Percentiles rank a stretch among this genome's conserved stretches.
These are phyloP conservation scores for Senna siamea DNA, from an alignment of 306 rosid species.

Conservation along the genomic window DNA sequence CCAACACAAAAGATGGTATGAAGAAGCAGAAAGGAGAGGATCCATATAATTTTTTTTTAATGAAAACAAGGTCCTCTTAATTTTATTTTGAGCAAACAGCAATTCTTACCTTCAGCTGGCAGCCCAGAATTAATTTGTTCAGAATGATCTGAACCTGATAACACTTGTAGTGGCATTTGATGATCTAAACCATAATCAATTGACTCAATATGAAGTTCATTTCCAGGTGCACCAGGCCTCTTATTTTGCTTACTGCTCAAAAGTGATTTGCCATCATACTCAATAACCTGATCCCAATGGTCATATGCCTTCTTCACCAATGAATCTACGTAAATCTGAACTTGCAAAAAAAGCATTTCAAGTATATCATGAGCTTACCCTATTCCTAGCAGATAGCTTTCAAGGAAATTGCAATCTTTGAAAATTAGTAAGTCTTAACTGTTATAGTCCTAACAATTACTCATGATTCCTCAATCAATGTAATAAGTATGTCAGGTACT, in stretches of 20 bases:
- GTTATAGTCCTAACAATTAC: too few relatives aligned
- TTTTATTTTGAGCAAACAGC: neutral
- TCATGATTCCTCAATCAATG: too few relatives aligned
- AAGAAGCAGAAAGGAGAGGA: too few relatives aligned
- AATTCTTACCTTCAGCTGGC: slow-evolving; percentile 62
- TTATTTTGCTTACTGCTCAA: slow-evolving; percentile 53
- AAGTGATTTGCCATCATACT: slow-evolving; percentile 92
- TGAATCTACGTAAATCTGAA: slow-evolving; percentile 88
- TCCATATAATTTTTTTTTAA: too few relatives aligned
- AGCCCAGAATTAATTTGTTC: slow-evolving; percentile 64
- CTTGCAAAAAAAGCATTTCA: slow-evolving; percentile 38
- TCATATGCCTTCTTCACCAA: slow-evolving; percentile 96
- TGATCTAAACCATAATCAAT: slow-evolving; percentile 60
- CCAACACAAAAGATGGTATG: too few relatives aligned
- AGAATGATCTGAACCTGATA: slow-evolving; percentile 54
- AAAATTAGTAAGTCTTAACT: slow-evolving; percentile 16
- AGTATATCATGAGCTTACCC: slow-evolving; percentile 28
- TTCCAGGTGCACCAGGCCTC: slow-evolving; percentile 50
- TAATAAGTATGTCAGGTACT: neutral
- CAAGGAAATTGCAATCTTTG: slow-evolving; percentile 18
- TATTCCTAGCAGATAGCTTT: slow-evolving; percentile 20
- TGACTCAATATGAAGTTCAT: slow-evolving; percentile 57
- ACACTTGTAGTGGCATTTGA: slow-evolving; percentile 53
- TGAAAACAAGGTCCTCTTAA: neutral
- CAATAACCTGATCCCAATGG: slow-evolving; percentile 85